phyloP scores from a whole-genome alignment of 2,329 filamentous ascomycete species.

The Neonectria sp. region DNA sequence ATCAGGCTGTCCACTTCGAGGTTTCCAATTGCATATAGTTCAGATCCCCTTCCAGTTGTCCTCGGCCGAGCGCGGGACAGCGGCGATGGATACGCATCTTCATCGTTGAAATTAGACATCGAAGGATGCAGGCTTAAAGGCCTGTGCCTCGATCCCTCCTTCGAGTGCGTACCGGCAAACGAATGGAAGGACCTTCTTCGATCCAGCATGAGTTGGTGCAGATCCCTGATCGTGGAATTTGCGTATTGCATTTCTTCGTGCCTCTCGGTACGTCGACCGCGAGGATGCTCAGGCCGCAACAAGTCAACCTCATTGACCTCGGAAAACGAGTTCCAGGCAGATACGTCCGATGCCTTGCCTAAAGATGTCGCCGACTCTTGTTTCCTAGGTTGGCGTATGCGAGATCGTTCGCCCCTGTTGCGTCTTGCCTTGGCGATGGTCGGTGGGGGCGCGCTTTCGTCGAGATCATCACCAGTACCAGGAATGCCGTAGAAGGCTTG shows the following conservation, averaged over 20 bases:
- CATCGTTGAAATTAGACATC: slow-evolving; percentile 35
- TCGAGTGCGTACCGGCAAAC: slow-evolving; percentile 29
- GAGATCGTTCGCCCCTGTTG: slow-evolving; percentile 12
- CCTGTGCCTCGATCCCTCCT: slow-evolving; percentile 34
- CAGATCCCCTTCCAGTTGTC: slow-evolving; percentile 36
- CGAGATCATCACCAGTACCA: slow-evolving; percentile 3
- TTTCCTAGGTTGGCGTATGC: slow-evolving; percentile 7
- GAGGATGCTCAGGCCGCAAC: slow-evolving; percentile 15
- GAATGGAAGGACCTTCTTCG: slow-evolving; percentile 45
- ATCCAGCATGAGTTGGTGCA: slow-evolving; percentile 16
- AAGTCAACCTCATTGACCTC: slow-evolving; percentile 23
- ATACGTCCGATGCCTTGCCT: slow-evolving; percentile 30
- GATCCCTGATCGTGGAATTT: slow-evolving; percentile 14
- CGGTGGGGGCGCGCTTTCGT: slow-evolving; percentile 38
- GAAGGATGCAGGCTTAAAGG: slow-evolving; percentile 43
- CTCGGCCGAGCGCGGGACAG: slow-evolving; percentile 36
- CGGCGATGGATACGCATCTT: slow-evolving; percentile 31
- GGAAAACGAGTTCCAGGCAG: slow-evolving; percentile 41
- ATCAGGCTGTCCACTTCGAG: slow-evolving; percentile 38
- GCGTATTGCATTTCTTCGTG: slow-evolving; percentile 27
- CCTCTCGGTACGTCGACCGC: slow-evolving; percentile 22
- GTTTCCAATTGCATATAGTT: slow-evolving; percentile 29
- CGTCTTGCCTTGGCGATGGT: slow-evolving; percentile 35
- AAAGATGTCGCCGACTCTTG: slow-evolving; percentile 14
- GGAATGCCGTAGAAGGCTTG: slow-evolving; percentile 54